phyloP scores from a whole-genome alignment of 371 early-diverging fungal genomes.

The Mucor velutinosus region DNA sequence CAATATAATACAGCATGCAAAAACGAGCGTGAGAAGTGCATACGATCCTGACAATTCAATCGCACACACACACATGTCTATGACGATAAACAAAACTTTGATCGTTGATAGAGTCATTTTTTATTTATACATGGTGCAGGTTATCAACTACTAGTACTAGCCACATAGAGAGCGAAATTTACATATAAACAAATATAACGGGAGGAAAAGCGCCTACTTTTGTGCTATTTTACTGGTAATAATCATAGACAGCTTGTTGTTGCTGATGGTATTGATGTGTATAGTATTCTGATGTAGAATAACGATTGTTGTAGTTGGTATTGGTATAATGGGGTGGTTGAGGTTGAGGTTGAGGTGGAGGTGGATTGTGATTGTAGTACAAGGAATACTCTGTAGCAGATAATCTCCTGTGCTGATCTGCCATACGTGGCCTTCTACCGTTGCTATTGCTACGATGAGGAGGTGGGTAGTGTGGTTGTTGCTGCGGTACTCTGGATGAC shows the following conservation, averaged over 20 bases:
- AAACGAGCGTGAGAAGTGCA: not conserved
- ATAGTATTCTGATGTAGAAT: constrained; percentile 20
- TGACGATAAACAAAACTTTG: not conserved
- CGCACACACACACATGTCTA: not conserved
- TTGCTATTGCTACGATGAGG: constrained; percentile 5
- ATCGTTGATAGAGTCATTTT: not conserved
- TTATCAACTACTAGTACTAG: not conserved
- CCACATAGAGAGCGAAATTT: not conserved
- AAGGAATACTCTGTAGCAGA: constrained; percentile 16
- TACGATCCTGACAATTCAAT: not conserved
- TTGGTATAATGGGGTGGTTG: not conserved
- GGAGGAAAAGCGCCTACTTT: not conserved
- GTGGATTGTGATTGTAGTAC: not conserved
- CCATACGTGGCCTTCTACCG: constrained; percentile 5
- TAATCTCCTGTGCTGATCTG: constrained; percentile 9
- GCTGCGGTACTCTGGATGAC: constrained; percentile 2
- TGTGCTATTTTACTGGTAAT: constrained; percentile 7
- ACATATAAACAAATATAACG: constrained; percentile 4
- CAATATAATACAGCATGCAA: not conserved
- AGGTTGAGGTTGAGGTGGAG: no score
- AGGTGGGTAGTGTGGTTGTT: not conserved
- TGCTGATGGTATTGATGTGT: constrained; percentile 4
- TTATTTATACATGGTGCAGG: not conserved
- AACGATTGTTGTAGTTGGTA: constrained; percentile 9
- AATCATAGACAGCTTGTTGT: not conserved